Conservation (phyloP, 2,329 filamentous ascomycete genomes). For the Hawksworthiomyces lignivorus region DNA sequence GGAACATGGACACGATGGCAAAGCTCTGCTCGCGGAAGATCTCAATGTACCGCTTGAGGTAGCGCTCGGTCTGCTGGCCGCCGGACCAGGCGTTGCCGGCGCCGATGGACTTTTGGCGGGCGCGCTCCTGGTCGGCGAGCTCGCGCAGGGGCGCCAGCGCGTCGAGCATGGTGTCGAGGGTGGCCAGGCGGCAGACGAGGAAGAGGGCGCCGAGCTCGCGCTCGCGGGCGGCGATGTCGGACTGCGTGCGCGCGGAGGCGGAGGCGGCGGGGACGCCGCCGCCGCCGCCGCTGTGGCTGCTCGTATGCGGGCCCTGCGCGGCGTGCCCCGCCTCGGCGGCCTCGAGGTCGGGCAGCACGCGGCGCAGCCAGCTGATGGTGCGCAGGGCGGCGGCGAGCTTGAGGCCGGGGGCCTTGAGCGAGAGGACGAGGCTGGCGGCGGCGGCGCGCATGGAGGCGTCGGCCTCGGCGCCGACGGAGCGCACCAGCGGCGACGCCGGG, state of each 20-base stretch:
- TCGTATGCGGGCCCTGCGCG: too few relatives aligned
- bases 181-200: constrained; percentile 75
- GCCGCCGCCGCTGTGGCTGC: constrained; percentile 15
- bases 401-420: constrained; percentile 67
- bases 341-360: constrained; percentile 75
- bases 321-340: constrained; percentile 19
- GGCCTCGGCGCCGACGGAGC: constrained; percentile 66
- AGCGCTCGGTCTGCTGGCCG: constrained; percentile 89
- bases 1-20: constrained; percentile 88
- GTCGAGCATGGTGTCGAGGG: constrained; percentile 69
- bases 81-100: constrained; percentile 47
- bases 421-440: constrained; percentile 72
- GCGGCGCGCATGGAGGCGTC: constrained; percentile 84
- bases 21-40: constrained; percentile 98
- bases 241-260: not conserved
- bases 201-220: constrained; percentile 75
- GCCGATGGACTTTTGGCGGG: constrained; percentile 34
- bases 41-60: constrained; percentile 90
- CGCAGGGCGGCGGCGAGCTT: constrained; percentile 87
- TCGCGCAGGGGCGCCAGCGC: constrained; percentile 80
- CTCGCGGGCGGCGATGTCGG: constrained; percentile 37
- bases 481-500: constrained; percentile 67
- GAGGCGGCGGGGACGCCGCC: constrained; percentile 11
- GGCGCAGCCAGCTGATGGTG: constrained; percentile 82
- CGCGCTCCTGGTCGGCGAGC: constrained; percentile 77